Base-by-base conservation (phyloP, 768 basidiomycete genomes). In the Neoboletus brunneissimus region DNA sequence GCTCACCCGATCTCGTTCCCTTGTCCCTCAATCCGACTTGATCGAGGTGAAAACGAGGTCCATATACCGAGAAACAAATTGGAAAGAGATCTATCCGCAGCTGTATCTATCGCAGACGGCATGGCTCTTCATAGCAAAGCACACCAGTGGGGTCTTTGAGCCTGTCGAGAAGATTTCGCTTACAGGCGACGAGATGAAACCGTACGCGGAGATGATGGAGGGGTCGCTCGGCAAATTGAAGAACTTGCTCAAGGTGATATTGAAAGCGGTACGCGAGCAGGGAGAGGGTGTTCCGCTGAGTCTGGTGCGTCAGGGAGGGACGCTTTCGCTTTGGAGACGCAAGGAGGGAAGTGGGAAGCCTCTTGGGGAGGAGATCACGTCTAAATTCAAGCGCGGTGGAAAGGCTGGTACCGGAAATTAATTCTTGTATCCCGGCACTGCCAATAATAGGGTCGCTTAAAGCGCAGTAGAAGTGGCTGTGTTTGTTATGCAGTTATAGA, bases 91-190 rank as follows among this genome's bases (percentile, higher is more conserved):
- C 1, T 88, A 83, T 66, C 81, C 84, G 0, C 88, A 89, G 65
- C 70, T 89, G 13, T 85, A 80, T 65, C 78, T 91, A 53, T 88
- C 89, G 7, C 84, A 86, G 64, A 89, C 86, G 0, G 72, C 78
- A 2, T 78, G 82, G 61, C 77, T 84, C 55, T 84, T 81, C 64
- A 72, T 88, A 51, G 88, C 80, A 0, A 71, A 79, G 41, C 88
- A 90, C 65, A 64, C 73, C 15, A 67, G 75, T 4, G 88, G 88
- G 1, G 69, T 40, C 1, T 89, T 90, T 67, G 61, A 66, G 4
- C 67, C 72, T 11, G 71, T 87, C 8, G 71, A 77, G 49, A 85
- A 86, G 67, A 54, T 71, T 18, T 69, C 74, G 41, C 76, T 78
- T 43, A 71, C 79, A 5, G 48, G 64, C 8, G 34, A 58, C 4